Base-by-base conservation (phyloP, 306 rosid species). In the Trichosanthes cucumerina region DNA sequence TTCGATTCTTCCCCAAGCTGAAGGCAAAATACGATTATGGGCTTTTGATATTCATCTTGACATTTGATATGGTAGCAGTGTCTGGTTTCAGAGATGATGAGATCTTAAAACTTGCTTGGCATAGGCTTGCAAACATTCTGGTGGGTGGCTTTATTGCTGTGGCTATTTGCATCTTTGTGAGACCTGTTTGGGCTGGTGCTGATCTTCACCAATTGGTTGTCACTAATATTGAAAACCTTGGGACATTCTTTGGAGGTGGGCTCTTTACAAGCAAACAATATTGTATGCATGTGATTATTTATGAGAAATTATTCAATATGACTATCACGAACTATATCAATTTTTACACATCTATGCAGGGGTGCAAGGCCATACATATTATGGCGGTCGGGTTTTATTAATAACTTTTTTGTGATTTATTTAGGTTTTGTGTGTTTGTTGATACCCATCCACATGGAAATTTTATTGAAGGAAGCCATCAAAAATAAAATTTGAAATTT, bases 131-230 rank as follows among this genome's bases (percentile, higher is more conserved):
- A 53, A 92, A 97, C 16, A 85, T 94, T 74, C 14, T 86, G 9
- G 57, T 92, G 7, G 98, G 98, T 0, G 93, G 83, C 44, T 83
- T 89, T n/a, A 46, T 88, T n/a, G 88, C 96, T 86, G 81, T 90
- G 69, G 0, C 86, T 33, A 77, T 94, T 24, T 85, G 94, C 69
- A 79, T 85, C 9, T 92, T 85, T 66, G 70, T 90, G 31, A 82
- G 83, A 65, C 98, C 98, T 1, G 91, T 93, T 1, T 93, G 98
- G 98, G 96, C 97, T 4, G 98, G 97, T 50, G 80, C 85, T 83
- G 97, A 90, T 21, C 93, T 93, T 83, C 97, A 92, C 73, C 85
- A 88, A 1, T 82, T 88, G 76, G 75, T 89, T 15, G 86, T 91
- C 84, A 88, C 88, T 54, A 89, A 90, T 53, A 58, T 90, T 15